Conservation (phyloP, 1,139 yeast species). For the Magnusiomyces tetraspermus region DNA sequence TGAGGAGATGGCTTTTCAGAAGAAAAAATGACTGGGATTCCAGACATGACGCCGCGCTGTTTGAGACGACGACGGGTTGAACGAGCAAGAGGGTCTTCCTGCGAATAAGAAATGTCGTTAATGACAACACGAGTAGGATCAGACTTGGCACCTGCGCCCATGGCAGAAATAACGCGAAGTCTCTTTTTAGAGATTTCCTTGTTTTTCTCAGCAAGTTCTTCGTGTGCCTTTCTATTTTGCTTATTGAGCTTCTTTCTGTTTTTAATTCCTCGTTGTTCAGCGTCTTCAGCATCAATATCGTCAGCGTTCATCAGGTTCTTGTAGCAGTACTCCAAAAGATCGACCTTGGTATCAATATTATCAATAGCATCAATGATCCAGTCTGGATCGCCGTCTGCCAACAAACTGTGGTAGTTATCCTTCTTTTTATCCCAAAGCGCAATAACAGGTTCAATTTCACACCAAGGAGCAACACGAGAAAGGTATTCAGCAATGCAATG, state of each 20-base stretch:
- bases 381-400: slow-evolving; percentile 39
- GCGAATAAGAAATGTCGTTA: slow-evolving; percentile 69
- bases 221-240: neutral
- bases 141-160: slow-evolving; percentile 94
- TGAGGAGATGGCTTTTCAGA: slow-evolving; percentile 95
- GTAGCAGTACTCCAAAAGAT: slow-evolving; percentile 65
- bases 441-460: slow-evolving; percentile 63
- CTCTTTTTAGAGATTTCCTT: neutral
- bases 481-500: slow-evolving; percentile 61
- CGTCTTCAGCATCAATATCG: slow-evolving; percentile 5
- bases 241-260: neutral
- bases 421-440: slow-evolving; percentile 58
- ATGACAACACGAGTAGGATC: slow-evolving; percentile 75
- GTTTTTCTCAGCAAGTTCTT: neutral
- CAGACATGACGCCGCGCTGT: slow-evolving; percentile 61
- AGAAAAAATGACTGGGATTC: slow-evolving; percentile 82
- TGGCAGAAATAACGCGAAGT: slow-evolving; percentile 62
- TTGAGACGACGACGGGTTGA: slow-evolving; percentile 76
- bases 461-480: slow-evolving; percentile 80
- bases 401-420: slow-evolving; percentile 31
- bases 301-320: slow-evolving; percentile 34
- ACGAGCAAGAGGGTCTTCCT: slow-evolving; percentile 90
- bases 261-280: neutral
- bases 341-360: slow-evolving; percentile 90
- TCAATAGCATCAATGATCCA: slow-evolving; percentile 91